Conservation (phyloP, 805 yeast species). For the Lipomyces chichibuensis region DNA sequence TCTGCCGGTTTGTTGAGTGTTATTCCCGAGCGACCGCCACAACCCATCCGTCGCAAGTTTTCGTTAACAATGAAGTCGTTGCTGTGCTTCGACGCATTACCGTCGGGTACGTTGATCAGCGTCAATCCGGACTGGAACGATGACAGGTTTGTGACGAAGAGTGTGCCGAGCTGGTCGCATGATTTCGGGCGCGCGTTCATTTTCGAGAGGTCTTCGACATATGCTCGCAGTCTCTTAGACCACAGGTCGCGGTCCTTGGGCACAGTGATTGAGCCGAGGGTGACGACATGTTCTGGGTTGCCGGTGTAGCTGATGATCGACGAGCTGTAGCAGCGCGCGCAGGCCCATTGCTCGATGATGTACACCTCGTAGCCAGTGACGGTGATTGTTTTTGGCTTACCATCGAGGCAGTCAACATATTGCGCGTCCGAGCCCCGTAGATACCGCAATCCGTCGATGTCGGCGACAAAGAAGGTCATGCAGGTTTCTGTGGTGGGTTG, state of each 20-base stretch:
- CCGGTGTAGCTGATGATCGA: slow-evolving; percentile 87
- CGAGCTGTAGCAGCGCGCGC: slow-evolving; percentile 62
- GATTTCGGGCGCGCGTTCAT: slow-evolving; percentile 69
- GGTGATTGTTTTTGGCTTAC: slow-evolving; percentile 12
- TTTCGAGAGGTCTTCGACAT: slow-evolving; percentile 66
- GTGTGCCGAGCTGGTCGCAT: slow-evolving; percentile 55
- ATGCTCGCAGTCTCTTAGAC: slow-evolving; percentile 57
- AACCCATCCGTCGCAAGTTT: slow-evolving; percentile 72
- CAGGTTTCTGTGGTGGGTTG: not conserved
- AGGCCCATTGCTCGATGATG: slow-evolving; percentile 93
- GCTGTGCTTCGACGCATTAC: slow-evolving; percentile 47
- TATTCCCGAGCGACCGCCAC: slow-evolving; percentile 84
- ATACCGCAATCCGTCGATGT: slow-evolving; percentile 4
- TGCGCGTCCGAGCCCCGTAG: slow-evolving; percentile 3
- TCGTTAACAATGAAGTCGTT: slow-evolving; percentile 67
- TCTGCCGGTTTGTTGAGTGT: slow-evolving; percentile 71
- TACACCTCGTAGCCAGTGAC: slow-evolving; percentile 83
- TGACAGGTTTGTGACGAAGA: slow-evolving; percentile 83
- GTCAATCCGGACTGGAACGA: slow-evolving; percentile 75
- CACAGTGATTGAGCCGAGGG: slow-evolving; percentile 62
- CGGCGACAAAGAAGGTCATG: slow-evolving; percentile 15
- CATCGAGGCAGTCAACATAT: not conserved
- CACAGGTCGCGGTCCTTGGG: slow-evolving; percentile 54
- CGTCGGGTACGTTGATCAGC: slow-evolving; percentile 68
- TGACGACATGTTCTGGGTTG: slow-evolving; percentile 63